phyloP scores from a whole-genome alignment of 2,329 filamentous ascomycete species.

The Ophidiomyces ophidiicola region DNA sequence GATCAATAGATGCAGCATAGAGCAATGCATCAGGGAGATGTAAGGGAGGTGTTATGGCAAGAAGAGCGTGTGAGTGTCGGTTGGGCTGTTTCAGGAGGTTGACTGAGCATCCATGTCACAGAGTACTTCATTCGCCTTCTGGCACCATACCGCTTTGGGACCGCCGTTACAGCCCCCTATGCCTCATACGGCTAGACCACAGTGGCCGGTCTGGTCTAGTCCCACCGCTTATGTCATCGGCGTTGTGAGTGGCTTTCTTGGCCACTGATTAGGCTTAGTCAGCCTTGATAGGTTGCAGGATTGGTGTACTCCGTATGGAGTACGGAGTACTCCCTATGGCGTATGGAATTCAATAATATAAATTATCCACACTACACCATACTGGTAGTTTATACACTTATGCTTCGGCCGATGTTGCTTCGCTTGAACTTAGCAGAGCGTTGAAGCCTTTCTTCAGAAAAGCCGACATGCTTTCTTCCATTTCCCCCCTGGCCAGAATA shows the following conservation, averaged over 20 bases:
- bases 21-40: not conserved
- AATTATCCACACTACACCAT: too few relatives aligned
- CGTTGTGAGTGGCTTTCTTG: not conserved
- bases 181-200: not conserved
- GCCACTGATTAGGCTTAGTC: too few relatives aligned
- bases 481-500: slow-evolving; percentile 3
- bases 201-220: not conserved
- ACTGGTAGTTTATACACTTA: too few relatives aligned
- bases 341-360: too few relatives aligned
- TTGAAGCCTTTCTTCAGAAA: slow-evolving; percentile 10
- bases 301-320: too few relatives aligned
- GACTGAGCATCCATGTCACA: slow-evolving; percentile 8
- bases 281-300: too few relatives aligned
- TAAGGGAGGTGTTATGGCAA: not conserved
- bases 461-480: slow-evolving; percentile 5
- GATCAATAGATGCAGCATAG: slow-evolving; percentile 1
- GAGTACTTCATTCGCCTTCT: not conserved
- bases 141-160: slow-evolving; percentile 6
- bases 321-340: too few relatives aligned
- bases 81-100: slow-evolving; percentile 13
- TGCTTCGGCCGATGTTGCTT: too few relatives aligned
- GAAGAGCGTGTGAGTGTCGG: not conserved
- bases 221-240: not conserved
- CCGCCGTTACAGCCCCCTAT: slow-evolving; percentile 9
- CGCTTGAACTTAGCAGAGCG: slow-evolving; percentile 1